These are phyloP conservation scores for Silene conica DNA, from an alignment of 148 eudicot species.

Conservation along the genomic window DNA sequence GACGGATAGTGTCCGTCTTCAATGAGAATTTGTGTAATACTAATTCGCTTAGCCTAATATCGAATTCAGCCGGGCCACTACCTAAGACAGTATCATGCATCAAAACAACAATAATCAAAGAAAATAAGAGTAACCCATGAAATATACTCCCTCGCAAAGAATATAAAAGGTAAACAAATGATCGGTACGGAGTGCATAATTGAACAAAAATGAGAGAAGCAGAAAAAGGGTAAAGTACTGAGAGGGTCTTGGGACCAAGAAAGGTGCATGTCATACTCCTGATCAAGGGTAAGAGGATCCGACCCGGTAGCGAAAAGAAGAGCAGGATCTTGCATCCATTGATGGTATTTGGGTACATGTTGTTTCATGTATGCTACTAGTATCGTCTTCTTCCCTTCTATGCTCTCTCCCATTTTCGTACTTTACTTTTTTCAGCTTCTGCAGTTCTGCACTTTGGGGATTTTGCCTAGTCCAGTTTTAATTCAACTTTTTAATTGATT, in stretches of 20 bases:
- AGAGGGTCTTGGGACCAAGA: slow-evolving; percentile 88
- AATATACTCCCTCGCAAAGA: not conserved
- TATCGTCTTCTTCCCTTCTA: slow-evolving; percentile 66
- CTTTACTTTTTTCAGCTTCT: not conserved
- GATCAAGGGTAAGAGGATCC: slow-evolving; percentile 73
- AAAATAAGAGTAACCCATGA: slow-evolving; percentile 1
- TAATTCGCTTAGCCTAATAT: no score
- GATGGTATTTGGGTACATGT: slow-evolving; percentile 77
- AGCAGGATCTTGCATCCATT: slow-evolving; percentile 80
- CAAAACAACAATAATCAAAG: no score
- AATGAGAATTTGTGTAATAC: no score
- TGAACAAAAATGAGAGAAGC: not conserved
- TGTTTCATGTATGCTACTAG: slow-evolving; percentile 82
- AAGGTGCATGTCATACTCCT: slow-evolving; percentile 83
- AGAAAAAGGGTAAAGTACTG: slow-evolving; percentile 32
- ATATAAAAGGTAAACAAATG: not conserved
- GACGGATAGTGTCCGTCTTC: no score
- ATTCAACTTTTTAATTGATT: no score
- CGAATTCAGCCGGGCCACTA: not conserved
- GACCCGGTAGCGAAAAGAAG: slow-evolving; percentile 86
- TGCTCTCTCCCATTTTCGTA: slow-evolving; percentile 33
- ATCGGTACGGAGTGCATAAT: not conserved
- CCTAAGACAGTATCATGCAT: not conserved
- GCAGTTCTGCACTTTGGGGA: not conserved
- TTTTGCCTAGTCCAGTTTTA: no score